Base-by-base conservation (phyloP, 768 basidiomycete species). In the Boletus subparvulus region DNA sequence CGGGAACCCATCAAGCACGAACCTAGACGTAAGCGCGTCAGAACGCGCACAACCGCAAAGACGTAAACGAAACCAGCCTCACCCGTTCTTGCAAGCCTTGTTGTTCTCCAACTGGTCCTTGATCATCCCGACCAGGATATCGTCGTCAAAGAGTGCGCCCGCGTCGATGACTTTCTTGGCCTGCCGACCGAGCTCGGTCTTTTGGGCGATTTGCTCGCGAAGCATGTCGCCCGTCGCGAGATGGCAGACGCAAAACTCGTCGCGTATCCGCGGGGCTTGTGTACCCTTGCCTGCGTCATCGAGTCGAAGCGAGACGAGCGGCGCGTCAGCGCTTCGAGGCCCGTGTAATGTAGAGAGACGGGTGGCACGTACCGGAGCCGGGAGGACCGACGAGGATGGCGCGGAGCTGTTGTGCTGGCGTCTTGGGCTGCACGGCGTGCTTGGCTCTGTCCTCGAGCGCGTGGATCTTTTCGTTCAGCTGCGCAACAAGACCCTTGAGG, bases 1-100 rank as follows among this genome's bases (percentile, higher is more conserved):
- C 41, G 97, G 97, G 84, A 99, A 99, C n/a, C 97, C 97, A 68
- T 99, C 97, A 49, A 99, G 81, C 55, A 99, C 97, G 74, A 99
- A 99, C 37, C 96, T 98, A 63, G 16, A 11, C 26, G 21, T 16
- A 3, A 9, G 13, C 33, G 3, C 12, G 36, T 53, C 43, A 48
- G 47, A n/a, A 24, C 17, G 26, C 26, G 9, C 28, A 30, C 28
- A 12, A 28, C 13, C 33, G 33, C 32, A 1, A n/a, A 12, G 2
- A 30, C 21, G 24, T 30, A 32, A 19, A 10, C 10, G n/a, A 44
- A 51, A 58, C 1, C 32, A 45, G 21, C 76, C 94, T 73, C 74
- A 98, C 96, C 97, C 97, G 62, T 96, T 92, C 80, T 91, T 88
- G 81, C 97, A 99, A 16, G 78, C 80, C 74, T 84, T 81, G 83